Evolutionary conservation across 225 moss, liverwort and hornwort genomes (phyloP).

Genomic region (Thuidium tamariscinum): DNA sequence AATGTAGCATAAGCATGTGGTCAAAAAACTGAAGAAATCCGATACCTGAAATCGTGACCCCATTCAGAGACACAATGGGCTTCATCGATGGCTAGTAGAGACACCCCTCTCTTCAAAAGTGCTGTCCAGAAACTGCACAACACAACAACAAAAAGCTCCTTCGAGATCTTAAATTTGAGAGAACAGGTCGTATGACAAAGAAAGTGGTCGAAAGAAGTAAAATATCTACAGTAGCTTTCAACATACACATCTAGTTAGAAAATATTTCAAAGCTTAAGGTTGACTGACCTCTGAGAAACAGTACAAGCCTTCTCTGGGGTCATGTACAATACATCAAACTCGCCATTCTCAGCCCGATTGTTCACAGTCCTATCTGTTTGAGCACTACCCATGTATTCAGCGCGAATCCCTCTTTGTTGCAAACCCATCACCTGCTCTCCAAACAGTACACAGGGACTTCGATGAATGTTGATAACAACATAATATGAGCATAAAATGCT

Average conservation of each 20-base stretch:
- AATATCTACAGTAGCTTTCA: not conserved
- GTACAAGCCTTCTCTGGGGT: slow-evolving; percentile 86
- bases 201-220: not conserved
- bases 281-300: slow-evolving; percentile 25
- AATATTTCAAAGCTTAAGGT: not conserved
- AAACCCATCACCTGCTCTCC: slow-evolving; percentile 75
- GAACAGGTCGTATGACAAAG: not conserved
- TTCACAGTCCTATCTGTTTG: slow-evolving; percentile 56
- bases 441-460: not conserved
- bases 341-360: slow-evolving; percentile 58
- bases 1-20: not conserved
- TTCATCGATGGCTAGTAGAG: slow-evolving; percentile 83
- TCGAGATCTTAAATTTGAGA: not conserved
- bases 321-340: slow-evolving; percentile 83
- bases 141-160: not conserved
- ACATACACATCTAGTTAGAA: not conserved
- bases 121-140: slow-evolving; percentile 77
- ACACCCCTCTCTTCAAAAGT: slow-evolving; percentile 68
- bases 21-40: not conserved
- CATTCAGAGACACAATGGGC: slow-evolving; percentile 98
- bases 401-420: slow-evolving; percentile 75
- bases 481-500: not conserved
- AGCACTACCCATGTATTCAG: slow-evolving; percentile 72
- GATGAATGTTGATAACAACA: not conserved
- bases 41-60: slow-evolving; percentile 94